Percentiles rank a stretch among this genome's conserved stretches.
Conservation (phyloP, 441 rosid genomes). For the Kokia cookei region DNA sequence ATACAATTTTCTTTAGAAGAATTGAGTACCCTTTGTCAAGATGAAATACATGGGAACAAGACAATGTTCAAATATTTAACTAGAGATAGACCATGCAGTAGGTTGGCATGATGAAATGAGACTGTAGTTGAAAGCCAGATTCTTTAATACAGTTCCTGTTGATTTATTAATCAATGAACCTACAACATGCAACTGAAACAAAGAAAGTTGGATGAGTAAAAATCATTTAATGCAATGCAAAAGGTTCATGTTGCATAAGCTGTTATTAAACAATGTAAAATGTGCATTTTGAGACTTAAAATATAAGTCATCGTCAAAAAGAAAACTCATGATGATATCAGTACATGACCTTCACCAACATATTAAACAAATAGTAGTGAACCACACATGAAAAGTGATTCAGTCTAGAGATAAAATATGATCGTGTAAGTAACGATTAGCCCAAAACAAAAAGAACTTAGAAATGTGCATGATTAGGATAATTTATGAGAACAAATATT, state of each 20-base stretch:
- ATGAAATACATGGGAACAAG: background rate
- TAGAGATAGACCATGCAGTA: background rate
- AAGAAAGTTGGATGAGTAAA: background rate
- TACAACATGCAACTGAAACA: background rate
- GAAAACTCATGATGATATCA: background rate
- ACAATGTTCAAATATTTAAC: background rate
- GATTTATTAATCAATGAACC: background rate
- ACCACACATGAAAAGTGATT: background rate
- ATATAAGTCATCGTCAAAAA: background rate
- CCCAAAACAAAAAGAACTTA: background rate
- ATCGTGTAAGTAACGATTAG: background rate
- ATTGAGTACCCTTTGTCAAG: background rate
- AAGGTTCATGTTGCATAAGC: background rate
- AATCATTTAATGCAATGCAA: background rate
- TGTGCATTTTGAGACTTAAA: background rate
- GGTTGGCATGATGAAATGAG: background rate
- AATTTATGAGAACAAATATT: background rate
- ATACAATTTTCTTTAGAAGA: background rate
- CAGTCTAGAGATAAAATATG: background rate
- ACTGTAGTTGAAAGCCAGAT: background rate
- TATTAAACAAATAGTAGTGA: background rate
- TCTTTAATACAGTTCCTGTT: background rate
- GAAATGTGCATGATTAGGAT: background rate
- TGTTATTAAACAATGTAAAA: background rate
- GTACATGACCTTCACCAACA: background rate